phyloP scores from a whole-genome alignment of 2,329 filamentous ascomycete species.

The Penicillium polonicum region DNA sequence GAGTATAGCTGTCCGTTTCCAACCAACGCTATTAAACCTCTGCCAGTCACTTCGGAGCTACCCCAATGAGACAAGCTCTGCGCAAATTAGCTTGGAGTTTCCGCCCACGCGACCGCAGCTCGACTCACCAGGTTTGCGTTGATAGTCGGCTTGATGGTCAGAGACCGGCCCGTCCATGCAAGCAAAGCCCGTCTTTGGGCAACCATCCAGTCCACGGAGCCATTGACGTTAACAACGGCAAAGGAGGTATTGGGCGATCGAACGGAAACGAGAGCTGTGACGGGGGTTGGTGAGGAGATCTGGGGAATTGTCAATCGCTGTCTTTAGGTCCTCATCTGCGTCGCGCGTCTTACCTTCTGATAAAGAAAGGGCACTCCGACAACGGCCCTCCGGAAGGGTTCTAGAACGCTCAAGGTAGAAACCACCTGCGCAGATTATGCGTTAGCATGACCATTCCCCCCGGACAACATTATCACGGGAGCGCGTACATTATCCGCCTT shows the following conservation, averaged over 20 bases:
- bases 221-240: slow-evolving; percentile 83
- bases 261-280: slow-evolving; percentile 84
- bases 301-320: slow-evolving; percentile 37
- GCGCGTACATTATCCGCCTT: slow-evolving; percentile 78
- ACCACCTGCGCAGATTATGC: slow-evolving; percentile 59
- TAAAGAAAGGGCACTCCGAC: slow-evolving; percentile 94
- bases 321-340: neutral
- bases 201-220: slow-evolving; percentile 92
- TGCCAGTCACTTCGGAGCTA: slow-evolving; percentile 80
- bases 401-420: slow-evolving; percentile 83
- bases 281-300: slow-evolving; percentile 80
- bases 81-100: slow-evolving; percentile 37
- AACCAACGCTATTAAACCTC: slow-evolving; percentile 79
- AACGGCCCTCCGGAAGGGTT: slow-evolving; percentile 74
- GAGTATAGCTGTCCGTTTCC: slow-evolving; percentile 90
- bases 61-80: slow-evolving; percentile 83
- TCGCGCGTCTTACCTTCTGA: slow-evolving; percentile 56
- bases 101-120: neutral
- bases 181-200: slow-evolving; percentile 81
- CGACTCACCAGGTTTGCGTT: slow-evolving; percentile 64
- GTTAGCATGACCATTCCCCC: neutral
- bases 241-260: slow-evolving; percentile 86
- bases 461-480: neutral
- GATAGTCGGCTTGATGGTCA: slow-evolving; percentile 71
- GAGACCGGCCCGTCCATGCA: slow-evolving; percentile 93